Evolutionary conservation across 1,284 basidiomycete species (phyloP), one percentile per base, ranked within the genome.

Genomic region (Flammula alnicola): DNA sequence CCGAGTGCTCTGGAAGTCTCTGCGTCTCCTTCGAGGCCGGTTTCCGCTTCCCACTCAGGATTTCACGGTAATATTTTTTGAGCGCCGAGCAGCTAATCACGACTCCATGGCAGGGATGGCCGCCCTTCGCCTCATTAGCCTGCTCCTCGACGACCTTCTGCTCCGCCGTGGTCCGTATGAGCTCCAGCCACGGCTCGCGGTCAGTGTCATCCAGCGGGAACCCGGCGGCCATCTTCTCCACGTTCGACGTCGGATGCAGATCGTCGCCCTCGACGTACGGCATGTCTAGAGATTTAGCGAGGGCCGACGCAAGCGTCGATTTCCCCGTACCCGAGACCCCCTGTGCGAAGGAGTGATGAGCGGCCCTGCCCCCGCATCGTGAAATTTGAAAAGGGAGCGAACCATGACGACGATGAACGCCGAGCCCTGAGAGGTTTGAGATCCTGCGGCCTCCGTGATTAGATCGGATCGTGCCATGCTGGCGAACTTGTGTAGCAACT

Each of bases 191-290:
- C 0, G 95, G 94, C 52, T 84, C 77, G 16, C 95, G 84, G 66
- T 98, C 93, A 4, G 71, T 78, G 63, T 98, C 95, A 1, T 76
- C 86, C 50, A 98, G 73, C 0, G 94, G 88, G n/a, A 76, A 73
- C 0, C 93, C 93, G 0, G 69, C 62, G 1, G 85, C 78, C 95
- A 98, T 98, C 77, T 98, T 98, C 25, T 80, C 86, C 37, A 97
- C 82, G 67, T 97, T 97, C 5, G 78, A 67, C 10, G 75, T 63
- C 0, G 95, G 91, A 65, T 98, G 95, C 29, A 98, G 77, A 53
- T 91, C 86, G 66, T 98, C 95, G 30, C 91, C 95, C 63, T 98
- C 95, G 54, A 94, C 75, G 71, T 93, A 96, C 0, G 93, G 84
- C 49, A 92, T 61, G 6, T 66, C 66, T 47, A 95, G 76, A 11